phyloP scores from a whole-genome alignment of 371 early-diverging fungal genomes.

The Rhizomucor pusillus region DNA sequence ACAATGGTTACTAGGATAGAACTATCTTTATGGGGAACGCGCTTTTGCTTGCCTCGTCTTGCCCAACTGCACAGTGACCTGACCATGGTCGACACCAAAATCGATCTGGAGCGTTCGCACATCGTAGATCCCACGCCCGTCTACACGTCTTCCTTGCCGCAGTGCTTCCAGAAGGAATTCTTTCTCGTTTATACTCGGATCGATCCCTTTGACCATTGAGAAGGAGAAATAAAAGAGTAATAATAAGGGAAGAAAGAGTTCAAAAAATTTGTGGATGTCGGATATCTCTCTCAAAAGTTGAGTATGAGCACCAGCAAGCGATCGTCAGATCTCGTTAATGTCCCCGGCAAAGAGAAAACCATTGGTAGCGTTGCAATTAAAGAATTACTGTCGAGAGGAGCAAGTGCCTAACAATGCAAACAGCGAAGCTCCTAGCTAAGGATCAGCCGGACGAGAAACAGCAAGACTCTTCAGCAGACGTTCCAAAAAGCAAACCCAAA shows the following conservation, averaged over 20 bases:
- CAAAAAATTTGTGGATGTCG: too few relatives aligned
- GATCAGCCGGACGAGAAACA: not conserved
- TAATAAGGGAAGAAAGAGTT: too few relatives aligned
- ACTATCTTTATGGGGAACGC: too few relatives aligned
- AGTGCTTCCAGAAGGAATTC: conserved; percentile 69
- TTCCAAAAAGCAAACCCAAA: conserved; percentile 19
- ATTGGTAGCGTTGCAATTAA: not conserved
- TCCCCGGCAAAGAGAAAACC: not conserved
- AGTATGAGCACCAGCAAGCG: not conserved
- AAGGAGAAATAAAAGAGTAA: too few relatives aligned
- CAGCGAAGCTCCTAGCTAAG: not conserved
- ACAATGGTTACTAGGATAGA: too few relatives aligned
- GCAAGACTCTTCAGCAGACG: not conserved
- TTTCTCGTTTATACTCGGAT: conserved; percentile 63
- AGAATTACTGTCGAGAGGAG: too few relatives aligned
- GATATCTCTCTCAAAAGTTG: too few relatives aligned
- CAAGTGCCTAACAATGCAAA: too few relatives aligned
- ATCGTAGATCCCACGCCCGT: conserved; percentile 80
- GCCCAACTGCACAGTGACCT: conserved; percentile 80
- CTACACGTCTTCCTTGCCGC: conserved; percentile 64
- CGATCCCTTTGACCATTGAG: conserved; percentile 28
- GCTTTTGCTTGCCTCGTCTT: conserved; percentile 58
- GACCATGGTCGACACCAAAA: conserved; percentile 72
- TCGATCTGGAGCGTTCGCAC: conserved; percentile 67
- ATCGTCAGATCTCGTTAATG: not conserved